phyloP scores from a whole-genome alignment of 2,329 filamentous ascomycete species.

The Plectosphaerella plurivora region DNA sequence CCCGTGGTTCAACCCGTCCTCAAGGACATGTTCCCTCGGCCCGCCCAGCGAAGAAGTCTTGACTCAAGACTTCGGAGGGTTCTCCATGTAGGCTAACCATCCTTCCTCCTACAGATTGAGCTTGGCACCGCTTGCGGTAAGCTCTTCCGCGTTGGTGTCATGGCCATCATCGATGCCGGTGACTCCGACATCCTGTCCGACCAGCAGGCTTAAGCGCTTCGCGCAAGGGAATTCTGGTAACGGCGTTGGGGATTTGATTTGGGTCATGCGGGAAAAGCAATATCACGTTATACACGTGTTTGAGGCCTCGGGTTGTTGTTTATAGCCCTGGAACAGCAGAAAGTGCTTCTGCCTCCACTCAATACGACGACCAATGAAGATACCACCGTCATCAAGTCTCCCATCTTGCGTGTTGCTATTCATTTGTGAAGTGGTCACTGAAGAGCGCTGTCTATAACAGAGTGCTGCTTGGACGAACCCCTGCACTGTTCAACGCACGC shows the following conservation, averaged over 20 bases:
- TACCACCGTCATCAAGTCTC: background rate
- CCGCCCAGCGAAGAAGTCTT: constrained; percentile 90
- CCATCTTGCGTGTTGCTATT: no score
- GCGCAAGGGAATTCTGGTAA: constrained; percentile 12
- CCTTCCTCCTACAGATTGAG: constrained; percentile 69
- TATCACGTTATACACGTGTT: constrained; percentile 1
- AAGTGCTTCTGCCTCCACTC: background rate
- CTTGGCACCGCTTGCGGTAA: constrained; percentile 98
- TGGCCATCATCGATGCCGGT: constrained; percentile 95
- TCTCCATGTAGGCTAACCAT: constrained; percentile 49
- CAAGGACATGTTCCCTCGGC: constrained; percentile 26
- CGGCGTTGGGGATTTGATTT: constrained; percentile 37
- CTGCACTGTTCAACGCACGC: no score
- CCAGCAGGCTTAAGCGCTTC: constrained; percentile 53
- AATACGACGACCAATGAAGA: constrained; percentile 2
- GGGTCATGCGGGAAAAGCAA: constrained; percentile 3
- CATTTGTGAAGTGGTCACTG: no score
- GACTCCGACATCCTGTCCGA: constrained; percentile 95
- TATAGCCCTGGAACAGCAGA: background rate
- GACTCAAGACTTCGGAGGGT: constrained; percentile 80
- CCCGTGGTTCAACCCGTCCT: constrained; percentile 7
- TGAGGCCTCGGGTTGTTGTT: background rate
- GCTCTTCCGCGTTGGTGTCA: constrained; percentile 67
- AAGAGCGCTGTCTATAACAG: no score
- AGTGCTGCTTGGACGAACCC: no score